These are phyloP conservation scores for Hypoxylon sp. DNA, from an alignment of 2,329 filamentous ascomycete species.

Conservation along the genomic window DNA sequence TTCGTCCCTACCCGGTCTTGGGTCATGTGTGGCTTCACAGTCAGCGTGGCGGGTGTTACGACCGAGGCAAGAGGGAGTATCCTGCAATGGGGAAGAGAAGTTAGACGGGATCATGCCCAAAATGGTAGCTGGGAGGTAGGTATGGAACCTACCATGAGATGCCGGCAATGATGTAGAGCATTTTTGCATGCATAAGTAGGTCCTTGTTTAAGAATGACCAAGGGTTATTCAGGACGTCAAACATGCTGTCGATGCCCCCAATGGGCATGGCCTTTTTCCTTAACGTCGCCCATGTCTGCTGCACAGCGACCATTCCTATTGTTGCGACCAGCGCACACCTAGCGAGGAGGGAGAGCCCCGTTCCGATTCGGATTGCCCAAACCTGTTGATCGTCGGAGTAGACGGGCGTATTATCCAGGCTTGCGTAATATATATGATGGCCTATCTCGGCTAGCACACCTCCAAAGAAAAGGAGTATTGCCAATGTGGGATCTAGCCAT, in stretches of 20 bases:
- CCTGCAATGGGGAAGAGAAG: not conserved
- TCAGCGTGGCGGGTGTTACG: constrained; percentile 13
- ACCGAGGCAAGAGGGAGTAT: constrained; percentile 18
- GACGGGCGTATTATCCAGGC: constrained; percentile 10
- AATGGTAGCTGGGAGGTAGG: not conserved
- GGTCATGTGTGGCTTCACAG: constrained; percentile 8
- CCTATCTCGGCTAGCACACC: constrained; percentile 12
- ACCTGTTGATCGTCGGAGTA: constrained; percentile 19
- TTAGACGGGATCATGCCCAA: not conserved
- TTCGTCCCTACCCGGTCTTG: constrained; percentile 5
- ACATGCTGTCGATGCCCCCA: constrained; percentile 30
- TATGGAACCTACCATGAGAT: constrained; percentile 18
- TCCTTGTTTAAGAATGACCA: constrained; percentile 29
- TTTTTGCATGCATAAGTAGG: constrained; percentile 15
- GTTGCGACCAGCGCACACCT: constrained; percentile 20
- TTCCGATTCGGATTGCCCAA: constrained; percentile 32
- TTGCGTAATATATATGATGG: constrained; percentile 23
- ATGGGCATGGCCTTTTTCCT: constrained; percentile 24
- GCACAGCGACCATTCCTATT: constrained; percentile 21
- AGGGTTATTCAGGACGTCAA: constrained; percentile 25
- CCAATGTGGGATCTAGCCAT: constrained; percentile 7
- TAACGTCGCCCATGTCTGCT: constrained; percentile 29
- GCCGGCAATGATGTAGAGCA: constrained; percentile 13
- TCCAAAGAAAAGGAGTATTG: constrained; percentile 18
- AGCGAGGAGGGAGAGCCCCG: constrained; percentile 19